These are phyloP conservation scores for Globisporangium spiculum DNA, from an alignment of 352 stramenopile genomes.

Conservation along the genomic window DNA sequence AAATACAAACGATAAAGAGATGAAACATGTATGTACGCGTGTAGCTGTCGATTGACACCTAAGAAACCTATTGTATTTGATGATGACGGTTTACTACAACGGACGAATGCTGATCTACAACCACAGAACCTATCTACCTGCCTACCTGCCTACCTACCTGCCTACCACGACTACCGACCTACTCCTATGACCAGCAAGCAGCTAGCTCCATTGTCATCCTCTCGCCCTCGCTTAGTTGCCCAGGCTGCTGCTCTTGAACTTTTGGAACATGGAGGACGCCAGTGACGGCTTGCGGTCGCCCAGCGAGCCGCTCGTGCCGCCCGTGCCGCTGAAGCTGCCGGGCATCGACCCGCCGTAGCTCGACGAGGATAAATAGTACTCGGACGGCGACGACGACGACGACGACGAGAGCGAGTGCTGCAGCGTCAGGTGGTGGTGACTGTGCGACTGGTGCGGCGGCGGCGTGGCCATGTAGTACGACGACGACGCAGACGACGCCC, in stretches of 20 bases:
- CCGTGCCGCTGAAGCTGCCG: background rate
- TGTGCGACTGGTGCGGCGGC: slow-evolving; percentile 14
- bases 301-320: slow-evolving; percentile 13
- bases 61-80: slow-evolving; percentile 4
- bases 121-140: background rate
- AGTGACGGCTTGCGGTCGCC: slow-evolving; percentile 51
- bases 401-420: slow-evolving; percentile 18
- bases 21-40: background rate
- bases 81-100: background rate
- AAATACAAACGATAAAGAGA: background rate
- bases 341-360: slow-evolving; percentile 21
- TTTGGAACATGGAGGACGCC: slow-evolving; percentile 50
- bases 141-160: too few relatives aligned
- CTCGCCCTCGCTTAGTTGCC: background rate
- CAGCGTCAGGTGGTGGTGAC: slow-evolving; percentile 5
- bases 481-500: slow-evolving; percentile 1
- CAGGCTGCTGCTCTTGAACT: slow-evolving; percentile 46
- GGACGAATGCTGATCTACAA: background rate
- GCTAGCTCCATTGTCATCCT: too few relatives aligned
- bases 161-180: background rate
- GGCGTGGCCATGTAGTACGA: slow-evolving; percentile 10
- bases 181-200: background rate
- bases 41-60: background rate
- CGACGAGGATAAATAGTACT: slow-evolving; percentile 45
- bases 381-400: slow-evolving; percentile 32